Conservation (phyloP, 306 rosid genomes). For the Sphenostylis stenocarpa region DNA sequence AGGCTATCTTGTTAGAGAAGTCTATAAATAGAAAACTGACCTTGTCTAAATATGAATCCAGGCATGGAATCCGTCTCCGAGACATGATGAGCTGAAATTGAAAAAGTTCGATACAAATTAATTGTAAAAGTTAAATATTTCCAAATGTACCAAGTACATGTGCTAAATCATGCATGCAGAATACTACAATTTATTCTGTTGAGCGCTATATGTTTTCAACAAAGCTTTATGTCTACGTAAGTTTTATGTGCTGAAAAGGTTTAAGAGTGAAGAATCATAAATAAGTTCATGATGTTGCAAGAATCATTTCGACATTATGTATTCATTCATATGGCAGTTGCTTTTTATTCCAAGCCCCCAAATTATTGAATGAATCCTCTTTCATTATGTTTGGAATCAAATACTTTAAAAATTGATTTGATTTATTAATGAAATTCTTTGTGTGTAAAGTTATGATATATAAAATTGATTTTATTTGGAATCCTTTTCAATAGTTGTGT, state of each 20-base stretch:
- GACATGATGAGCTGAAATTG: slow-evolving; percentile 88
- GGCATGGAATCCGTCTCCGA: slow-evolving; percentile 89
- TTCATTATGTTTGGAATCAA: background rate
- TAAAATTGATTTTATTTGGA: background rate
- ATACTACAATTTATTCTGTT: background rate
- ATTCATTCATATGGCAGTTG: slow-evolving; percentile 15
- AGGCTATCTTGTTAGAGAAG: background rate
- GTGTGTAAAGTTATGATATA: background rate
- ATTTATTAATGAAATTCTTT: background rate
- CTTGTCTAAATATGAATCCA: slow-evolving; percentile 97
- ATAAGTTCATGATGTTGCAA: background rate
- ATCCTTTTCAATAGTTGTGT: background rate
- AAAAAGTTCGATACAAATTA: slow-evolving; percentile 29
- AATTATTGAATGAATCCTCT: background rate
- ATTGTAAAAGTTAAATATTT: slow-evolving; percentile 9
- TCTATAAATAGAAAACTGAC: slow-evolving; percentile 39
- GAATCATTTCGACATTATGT: background rate
- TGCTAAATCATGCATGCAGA: background rate
- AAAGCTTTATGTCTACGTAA: background rate
- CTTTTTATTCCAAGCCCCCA: slow-evolving; percentile 8
- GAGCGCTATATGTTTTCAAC: background rate
- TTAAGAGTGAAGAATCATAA: background rate
- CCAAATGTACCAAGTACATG: background rate
- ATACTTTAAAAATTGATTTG: background rate
- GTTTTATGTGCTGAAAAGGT: background rate